Conservation (phyloP, 306 rosid genomes). For the Potentilla sterilis region DNA sequence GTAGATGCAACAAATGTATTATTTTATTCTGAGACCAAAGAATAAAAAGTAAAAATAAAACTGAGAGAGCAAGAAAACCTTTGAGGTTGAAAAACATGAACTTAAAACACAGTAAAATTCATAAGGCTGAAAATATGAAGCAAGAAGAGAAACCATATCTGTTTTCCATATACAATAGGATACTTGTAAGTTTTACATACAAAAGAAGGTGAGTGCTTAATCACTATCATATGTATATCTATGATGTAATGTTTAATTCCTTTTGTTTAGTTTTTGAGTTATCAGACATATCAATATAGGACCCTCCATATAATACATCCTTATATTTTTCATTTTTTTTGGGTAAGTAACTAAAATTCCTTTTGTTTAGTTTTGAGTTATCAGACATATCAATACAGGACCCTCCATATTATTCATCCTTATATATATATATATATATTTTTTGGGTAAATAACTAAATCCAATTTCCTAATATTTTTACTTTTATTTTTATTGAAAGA, state of each 20-base stretch:
- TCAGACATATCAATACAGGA: not conserved
- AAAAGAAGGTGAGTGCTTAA: not conserved
- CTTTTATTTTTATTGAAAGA: conserved; percentile 44
- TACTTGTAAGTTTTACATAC: not conserved
- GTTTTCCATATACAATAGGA: not conserved
- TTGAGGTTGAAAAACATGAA: not conserved
- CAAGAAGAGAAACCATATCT: not conserved
- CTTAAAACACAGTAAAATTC: not conserved
- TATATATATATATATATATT: too few relatives aligned
- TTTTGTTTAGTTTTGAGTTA: not conserved
- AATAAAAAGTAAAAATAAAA: not conserved
- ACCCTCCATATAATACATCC: not conserved
- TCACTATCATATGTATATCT: not conserved
- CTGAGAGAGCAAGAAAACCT: not conserved
- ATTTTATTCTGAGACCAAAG: not conserved
- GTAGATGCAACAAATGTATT: not conserved
- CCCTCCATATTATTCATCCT: not conserved
- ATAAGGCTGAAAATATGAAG: not conserved
- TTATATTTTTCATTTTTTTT: not conserved
- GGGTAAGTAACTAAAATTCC: conserved; percentile 12
- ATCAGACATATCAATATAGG: not conserved
- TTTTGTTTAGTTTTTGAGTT: not conserved
- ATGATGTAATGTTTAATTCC: not conserved
- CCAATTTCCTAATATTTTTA: not conserved
- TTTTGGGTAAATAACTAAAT: conserved; percentile 14